A percentile compares a stretch with the other conserved stretches of the same genome.
Conservation (phyloP, 2,329 filamentous ascomycete genomes). For the Exophiala viscosa region DNA sequence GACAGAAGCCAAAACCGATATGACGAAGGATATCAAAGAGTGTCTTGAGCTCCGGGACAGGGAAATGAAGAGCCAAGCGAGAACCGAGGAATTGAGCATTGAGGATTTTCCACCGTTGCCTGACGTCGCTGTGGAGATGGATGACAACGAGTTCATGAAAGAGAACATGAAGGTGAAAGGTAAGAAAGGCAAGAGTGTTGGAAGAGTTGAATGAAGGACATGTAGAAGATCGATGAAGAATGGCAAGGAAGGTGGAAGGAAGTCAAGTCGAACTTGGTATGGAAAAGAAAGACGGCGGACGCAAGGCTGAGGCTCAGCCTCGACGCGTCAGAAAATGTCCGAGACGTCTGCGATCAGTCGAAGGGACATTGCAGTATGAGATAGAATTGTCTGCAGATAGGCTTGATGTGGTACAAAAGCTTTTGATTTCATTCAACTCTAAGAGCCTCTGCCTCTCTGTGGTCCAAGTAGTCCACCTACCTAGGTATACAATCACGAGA, state of each 20-base stretch:
- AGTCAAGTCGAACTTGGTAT: background rate
- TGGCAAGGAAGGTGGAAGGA: background rate
- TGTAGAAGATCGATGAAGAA: background rate
- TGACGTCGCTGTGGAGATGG: too few species aligned
- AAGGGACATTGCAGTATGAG: background rate
- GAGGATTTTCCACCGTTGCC: background rate
- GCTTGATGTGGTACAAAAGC: too few species aligned
- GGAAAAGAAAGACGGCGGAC: background rate
- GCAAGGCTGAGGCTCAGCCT: background rate
- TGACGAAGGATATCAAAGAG: slow-evolving; percentile 1
- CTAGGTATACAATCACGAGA: too few species aligned
- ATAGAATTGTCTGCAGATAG: too few species aligned
- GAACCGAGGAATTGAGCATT: background rate
- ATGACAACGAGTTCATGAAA: too few species aligned
- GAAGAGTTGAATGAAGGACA: background rate
- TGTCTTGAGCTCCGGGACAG: background rate
- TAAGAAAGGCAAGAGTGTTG: too few species aligned
- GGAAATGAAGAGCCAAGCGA: background rate
- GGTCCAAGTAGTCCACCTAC: too few species aligned
- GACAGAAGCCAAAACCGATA: background rate
- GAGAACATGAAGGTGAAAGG: too few species aligned
- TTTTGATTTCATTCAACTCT: too few species aligned
- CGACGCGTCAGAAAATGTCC: background rate
- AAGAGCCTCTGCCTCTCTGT: too few species aligned
- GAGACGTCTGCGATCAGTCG: too few species aligned